Evolutionary conservation across 768 basidiomycete species (phyloP).

Genomic region (Ephemerocybe angulata): DNA sequence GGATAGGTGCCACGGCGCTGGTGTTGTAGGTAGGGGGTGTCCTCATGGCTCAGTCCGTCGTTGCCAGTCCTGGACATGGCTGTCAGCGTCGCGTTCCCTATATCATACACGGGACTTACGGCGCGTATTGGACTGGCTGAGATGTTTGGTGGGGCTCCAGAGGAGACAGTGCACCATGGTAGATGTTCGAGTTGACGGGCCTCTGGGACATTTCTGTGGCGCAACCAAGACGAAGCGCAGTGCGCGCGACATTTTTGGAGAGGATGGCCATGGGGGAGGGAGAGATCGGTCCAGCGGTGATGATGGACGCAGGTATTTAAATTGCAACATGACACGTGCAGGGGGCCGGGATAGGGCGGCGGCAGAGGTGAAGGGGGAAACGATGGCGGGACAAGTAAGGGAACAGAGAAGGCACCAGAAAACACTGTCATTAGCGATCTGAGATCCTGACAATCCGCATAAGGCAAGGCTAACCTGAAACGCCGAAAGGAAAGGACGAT

Average conservation of each 20-base stretch:
- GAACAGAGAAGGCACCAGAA: background rate
- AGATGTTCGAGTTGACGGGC: background rate
- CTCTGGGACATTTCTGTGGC: background rate
- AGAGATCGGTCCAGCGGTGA: background rate
- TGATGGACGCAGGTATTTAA: background rate
- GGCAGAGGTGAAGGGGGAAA: background rate
- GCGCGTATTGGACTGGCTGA: too few relatives aligned
- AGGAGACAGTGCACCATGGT: background rate
- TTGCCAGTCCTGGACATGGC: too few relatives aligned
- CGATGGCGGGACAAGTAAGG: background rate
- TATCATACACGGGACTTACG: too few relatives aligned
- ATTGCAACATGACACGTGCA: conserved; percentile 1
- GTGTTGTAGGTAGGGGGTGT: too few relatives aligned
- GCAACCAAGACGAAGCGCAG: background rate
- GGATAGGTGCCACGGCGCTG: too few relatives aligned
- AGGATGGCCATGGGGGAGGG: conserved; percentile 1
- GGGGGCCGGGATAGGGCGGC: too few relatives aligned
- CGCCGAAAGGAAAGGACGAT: background rate
- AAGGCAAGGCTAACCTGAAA: conserved; percentile 4
- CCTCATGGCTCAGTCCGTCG: too few relatives aligned
- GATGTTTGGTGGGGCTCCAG: too few relatives aligned
- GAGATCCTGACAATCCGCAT: background rate
- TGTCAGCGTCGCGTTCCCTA: too few relatives aligned
- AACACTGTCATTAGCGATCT: conserved; percentile 2
- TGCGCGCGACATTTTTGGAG: background rate